These are phyloP conservation scores for Cladorrhinum sp. DNA, from an alignment of 2,329 filamentous ascomycete genomes.

Conservation along the genomic window DNA sequence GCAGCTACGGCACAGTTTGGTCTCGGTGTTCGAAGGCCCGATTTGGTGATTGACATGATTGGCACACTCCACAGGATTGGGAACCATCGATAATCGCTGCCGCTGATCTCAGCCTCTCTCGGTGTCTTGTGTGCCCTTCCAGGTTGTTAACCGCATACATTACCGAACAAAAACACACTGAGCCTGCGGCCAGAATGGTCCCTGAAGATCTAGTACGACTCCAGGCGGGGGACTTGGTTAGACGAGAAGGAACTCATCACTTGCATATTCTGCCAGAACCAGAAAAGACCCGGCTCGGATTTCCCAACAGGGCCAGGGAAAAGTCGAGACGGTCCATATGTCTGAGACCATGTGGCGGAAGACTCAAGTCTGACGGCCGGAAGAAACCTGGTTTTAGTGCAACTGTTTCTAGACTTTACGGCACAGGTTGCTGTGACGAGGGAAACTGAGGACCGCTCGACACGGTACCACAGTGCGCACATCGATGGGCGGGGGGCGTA, in stretches of 20 bases:
- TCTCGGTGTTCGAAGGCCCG: slow-evolving; percentile 1
- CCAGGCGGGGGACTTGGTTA: neutral
- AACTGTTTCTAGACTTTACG: neutral
- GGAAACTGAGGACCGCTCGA: neutral
- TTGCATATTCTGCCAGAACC: slow-evolving; percentile 1
- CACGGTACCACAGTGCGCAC: neutral
- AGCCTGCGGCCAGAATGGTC: too few relatives aligned
- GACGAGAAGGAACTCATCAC: neutral
- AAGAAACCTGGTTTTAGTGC: neutral
- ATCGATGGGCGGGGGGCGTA: neutral
- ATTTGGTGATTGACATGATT: slow-evolving; percentile 2
- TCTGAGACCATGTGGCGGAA: slow-evolving; percentile 6
- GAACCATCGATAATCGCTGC: neutral
- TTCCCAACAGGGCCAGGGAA: neutral
- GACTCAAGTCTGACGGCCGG: slow-evolving; percentile 3
- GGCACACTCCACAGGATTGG: neutral
- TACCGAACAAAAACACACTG: neutral
- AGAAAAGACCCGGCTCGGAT: slow-evolving; percentile 3
- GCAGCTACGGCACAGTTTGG: neutral
- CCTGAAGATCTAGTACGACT: too few relatives aligned
- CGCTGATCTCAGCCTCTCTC: neutral
- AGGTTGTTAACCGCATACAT: neutral
- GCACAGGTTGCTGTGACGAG: neutral
- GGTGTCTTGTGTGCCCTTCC: neutral
- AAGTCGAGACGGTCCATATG: neutral